Base-by-base conservation (phyloP, 768 basidiomycete genomes). In the Mrakia blollopis region DNA sequence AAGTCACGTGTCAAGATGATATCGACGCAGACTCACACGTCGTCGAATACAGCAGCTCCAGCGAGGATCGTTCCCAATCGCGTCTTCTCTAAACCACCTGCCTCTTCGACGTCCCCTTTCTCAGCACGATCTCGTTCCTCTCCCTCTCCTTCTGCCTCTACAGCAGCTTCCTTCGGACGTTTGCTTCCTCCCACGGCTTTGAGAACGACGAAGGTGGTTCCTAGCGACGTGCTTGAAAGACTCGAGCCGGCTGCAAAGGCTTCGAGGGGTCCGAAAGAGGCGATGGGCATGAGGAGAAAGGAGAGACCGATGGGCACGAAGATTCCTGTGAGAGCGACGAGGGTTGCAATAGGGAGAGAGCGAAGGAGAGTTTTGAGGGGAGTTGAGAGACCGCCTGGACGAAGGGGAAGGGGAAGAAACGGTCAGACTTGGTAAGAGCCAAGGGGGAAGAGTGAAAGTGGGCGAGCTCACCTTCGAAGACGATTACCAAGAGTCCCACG, bases 121-220 rank as follows among this genome's bases (percentile, higher is more conserved):
- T 21, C 32, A 37, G 30, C 18, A 16, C 16, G 4, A 23, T 35
- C 62, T 63, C 30, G 32, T 21, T 23, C 62, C n/a, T 61, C 60
- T 16, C 18, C 60, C 10, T 16, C 60, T 30, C 6, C 62, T 13
- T 4, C 28, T 8, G 8, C 57, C 6, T 0, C 28, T 6, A 6
- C n/a, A n/a, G n/a, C 57, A 57, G 3, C 28, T 23, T 62, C n/a
- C 30, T 35, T 54, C 28, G 25, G 35, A 41, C 16, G 0, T 7
- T 21, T 30, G 25, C 70, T 35, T 16, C 50, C 69, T 25, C 39
- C 18, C 25, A 77, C 62, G 21, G 82, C 76, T 14, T 79, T 85
- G 39, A 91, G 84, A 21, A 90, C 85, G 23, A 87, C 85, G n/a
- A 91, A 85, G 0, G 89, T 90, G 39, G 90, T 91, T 0, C 90